phyloP scores from a whole-genome alignment of 2,329 filamentous ascomycete species.

The Trichothecium roseum region DNA sequence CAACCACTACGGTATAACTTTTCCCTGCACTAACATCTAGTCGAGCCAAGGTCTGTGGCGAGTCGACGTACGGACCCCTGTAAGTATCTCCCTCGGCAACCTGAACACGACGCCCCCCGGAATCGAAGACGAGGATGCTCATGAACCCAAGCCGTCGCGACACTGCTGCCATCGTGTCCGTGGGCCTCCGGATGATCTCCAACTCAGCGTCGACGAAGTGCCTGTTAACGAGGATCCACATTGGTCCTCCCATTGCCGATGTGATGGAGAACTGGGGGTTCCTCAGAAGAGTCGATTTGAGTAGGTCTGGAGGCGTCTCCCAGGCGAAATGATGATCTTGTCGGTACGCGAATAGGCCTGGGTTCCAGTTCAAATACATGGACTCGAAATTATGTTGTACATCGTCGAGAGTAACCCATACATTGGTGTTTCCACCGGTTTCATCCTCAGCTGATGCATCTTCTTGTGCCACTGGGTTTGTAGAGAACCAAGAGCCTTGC shows the following conservation, averaged over 20 bases:
- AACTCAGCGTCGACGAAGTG: constrained; percentile 69
- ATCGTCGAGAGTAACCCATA: constrained; percentile 87
- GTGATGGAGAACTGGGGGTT: constrained; percentile 65
- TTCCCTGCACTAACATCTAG: constrained; percentile 35
- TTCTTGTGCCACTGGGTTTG: constrained; percentile 5
- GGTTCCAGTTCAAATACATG: constrained; percentile 96
- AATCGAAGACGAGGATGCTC: constrained; percentile 71
- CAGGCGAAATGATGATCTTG: constrained; percentile 89
- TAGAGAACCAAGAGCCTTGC: constrained; percentile 36
- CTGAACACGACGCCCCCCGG: constrained; percentile 60
- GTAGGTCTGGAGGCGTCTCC: constrained; percentile 45
- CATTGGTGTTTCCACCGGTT: constrained; percentile 28
- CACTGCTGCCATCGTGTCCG: constrained; percentile 29
- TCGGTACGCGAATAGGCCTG: constrained; percentile 65
- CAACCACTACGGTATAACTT: constrained; percentile 53
- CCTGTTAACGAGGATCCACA: constrained; percentile 79
- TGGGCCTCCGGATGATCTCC: constrained; percentile 33
- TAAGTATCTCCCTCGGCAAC: constrained; percentile 62
- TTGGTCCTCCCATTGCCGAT: constrained; percentile 44
- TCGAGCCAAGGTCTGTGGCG: constrained; percentile 78
- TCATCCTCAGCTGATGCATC: not conserved
- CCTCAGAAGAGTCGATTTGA: constrained; percentile 46
- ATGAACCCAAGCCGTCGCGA: constrained; percentile 66
- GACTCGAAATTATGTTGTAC: constrained; percentile 90
- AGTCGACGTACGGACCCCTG: constrained; percentile 82